A percentile compares a stretch with the other conserved stretches of the same genome.
Conservation (phyloP, 768 basidiomycete species). For the Pleurotus tuoliensis region DNA sequence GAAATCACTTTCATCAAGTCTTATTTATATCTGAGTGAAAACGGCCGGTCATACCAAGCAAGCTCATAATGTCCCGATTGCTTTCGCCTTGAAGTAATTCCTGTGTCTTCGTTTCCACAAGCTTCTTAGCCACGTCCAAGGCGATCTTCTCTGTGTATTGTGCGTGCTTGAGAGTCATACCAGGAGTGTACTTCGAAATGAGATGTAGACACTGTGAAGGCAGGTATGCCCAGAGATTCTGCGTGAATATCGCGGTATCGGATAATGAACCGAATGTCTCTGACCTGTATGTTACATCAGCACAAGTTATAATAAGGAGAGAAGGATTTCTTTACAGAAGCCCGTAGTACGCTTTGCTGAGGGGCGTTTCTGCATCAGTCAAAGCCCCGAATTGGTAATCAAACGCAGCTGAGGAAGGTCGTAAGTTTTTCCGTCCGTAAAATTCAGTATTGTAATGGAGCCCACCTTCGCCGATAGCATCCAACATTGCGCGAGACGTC, state of each 20-base stretch:
- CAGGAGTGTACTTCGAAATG: conserved; percentile 27
- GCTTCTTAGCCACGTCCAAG: conserved; percentile 26
- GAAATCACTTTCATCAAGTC: background rate
- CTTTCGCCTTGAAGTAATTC: conserved; percentile 30
- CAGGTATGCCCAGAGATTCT: conserved; percentile 25
- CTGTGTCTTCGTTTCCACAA: conserved; percentile 31
- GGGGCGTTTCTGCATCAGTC: conserved; percentile 30
- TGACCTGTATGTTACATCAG: conserved; percentile 4
- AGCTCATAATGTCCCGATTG: conserved; percentile 35
- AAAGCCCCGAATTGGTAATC: conserved; percentile 43
- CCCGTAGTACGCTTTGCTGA: conserved; percentile 31
- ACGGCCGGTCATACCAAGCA: conserved; percentile 29
- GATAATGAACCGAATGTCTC: conserved; percentile 11
- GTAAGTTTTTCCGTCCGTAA: too few relatives aligned
- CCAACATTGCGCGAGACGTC: conserved; percentile 42
- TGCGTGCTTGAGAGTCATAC: conserved; percentile 24
- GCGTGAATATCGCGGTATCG: conserved; percentile 24
- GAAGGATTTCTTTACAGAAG: conserved; percentile 25
- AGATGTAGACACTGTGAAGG: conserved; percentile 30
- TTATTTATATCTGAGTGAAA: background rate
- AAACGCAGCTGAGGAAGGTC: conserved; percentile 36
- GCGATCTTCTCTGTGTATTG: conserved; percentile 28
- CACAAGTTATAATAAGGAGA: conserved; percentile 3
- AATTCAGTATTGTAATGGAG: too few relatives aligned
- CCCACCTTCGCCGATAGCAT: conserved; percentile 47